Conservation (phyloP, 2,329 filamentous ascomycete species). For the Cordyceps javanica region DNA sequence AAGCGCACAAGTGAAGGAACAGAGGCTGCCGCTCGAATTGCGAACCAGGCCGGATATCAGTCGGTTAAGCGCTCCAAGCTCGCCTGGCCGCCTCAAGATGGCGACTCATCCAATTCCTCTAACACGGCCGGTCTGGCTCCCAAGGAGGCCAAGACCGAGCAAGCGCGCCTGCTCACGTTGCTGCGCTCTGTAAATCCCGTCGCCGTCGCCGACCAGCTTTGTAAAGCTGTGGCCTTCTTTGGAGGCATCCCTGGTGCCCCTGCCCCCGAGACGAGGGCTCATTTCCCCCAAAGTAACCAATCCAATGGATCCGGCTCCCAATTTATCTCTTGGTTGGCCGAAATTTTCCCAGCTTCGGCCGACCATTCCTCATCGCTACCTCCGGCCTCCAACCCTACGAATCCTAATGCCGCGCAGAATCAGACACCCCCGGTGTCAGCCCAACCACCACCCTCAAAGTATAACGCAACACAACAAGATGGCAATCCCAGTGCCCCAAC, state of each 20-base stretch:
- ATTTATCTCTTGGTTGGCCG: conserved; percentile 56
- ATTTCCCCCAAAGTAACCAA: conserved; percentile 50
- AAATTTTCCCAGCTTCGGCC: conserved; percentile 49
- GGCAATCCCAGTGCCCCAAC: not conserved
- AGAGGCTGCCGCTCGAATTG: conserved; percentile 49
- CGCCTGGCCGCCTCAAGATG: conserved; percentile 23
- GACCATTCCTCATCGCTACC: conserved; percentile 6
- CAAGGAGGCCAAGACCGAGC: conserved; percentile 51
- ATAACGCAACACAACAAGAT: not conserved
- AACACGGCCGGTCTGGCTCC: conserved; percentile 21
- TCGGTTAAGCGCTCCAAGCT: conserved; percentile 39
- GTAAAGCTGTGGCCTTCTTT: conserved; percentile 57
- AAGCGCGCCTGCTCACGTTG: conserved; percentile 52
- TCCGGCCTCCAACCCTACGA: not conserved
- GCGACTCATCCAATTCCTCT: conserved; percentile 17
- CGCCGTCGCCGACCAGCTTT: conserved; percentile 55
- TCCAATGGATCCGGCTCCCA: conserved; percentile 51
- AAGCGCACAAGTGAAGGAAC: conserved; percentile 58
- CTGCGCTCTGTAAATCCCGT: conserved; percentile 49
- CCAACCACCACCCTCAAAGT: not conserved
- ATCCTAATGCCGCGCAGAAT: not conserved
- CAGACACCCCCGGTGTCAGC: not conserved
- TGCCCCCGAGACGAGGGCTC: conserved; percentile 41
- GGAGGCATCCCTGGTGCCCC: conserved; percentile 52
- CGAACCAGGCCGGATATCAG: conserved; percentile 48